These are phyloP conservation scores for Oxyria digyna DNA, from an alignment of 148 eudicot species.

Conservation along the genomic window DNA sequence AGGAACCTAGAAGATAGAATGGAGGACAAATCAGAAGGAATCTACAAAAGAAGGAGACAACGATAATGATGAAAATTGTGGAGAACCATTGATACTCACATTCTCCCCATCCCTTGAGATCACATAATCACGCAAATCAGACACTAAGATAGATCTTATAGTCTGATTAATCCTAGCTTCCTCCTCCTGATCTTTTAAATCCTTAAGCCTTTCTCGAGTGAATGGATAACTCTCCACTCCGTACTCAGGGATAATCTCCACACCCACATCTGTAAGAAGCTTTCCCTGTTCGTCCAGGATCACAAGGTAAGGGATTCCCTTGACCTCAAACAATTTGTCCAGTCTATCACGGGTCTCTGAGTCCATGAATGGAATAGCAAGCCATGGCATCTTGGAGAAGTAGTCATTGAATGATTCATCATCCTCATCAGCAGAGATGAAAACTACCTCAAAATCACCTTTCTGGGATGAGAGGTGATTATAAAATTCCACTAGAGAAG, in stretches of 20 bases:
- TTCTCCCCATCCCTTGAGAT: constrained; percentile 32
- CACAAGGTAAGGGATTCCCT: constrained; percentile 47
- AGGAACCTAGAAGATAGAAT: constrained; percentile 27
- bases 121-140: constrained; percentile 42
- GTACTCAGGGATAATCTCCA: constrained; percentile 35
- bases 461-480: constrained; percentile 27
- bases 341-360: constrained; percentile 28
- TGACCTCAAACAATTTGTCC: constrained; percentile 34
- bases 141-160: constrained; percentile 40
- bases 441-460: constrained; percentile 44
- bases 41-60: background rate
- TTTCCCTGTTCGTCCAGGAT: constrained; percentile 46
- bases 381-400: constrained; percentile 77
- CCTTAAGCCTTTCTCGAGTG: constrained; percentile 29
- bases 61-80: background rate
- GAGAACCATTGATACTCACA: constrained; percentile 19
- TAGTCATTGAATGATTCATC: constrained; percentile 43
- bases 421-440: constrained; percentile 44
- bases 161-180: constrained; percentile 45
- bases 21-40: background rate
- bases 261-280: constrained; percentile 36
- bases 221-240: constrained; percentile 64
- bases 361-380: constrained; percentile 61
- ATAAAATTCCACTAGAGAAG: constrained; percentile 41
- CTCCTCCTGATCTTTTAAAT: constrained; percentile 36